Evolutionary conservation across 2,329 filamentous ascomycete genomes (phyloP).

Genomic region (Cryphonectria radicalis): DNA sequence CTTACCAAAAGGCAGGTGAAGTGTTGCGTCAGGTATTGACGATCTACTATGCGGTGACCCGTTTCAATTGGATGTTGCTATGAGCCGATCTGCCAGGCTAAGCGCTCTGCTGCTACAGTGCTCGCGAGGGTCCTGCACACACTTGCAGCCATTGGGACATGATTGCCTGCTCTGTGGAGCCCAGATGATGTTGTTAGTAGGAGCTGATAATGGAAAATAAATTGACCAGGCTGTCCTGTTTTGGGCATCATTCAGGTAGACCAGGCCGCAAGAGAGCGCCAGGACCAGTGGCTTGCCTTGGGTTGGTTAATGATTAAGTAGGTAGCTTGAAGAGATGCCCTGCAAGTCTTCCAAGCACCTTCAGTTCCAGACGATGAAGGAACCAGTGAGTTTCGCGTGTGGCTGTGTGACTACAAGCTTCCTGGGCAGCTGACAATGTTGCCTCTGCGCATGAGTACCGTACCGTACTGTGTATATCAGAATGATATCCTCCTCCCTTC

Average conservation of each 20-base stretch:
- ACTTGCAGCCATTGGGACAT: background rate
- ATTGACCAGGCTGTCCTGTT: background rate
- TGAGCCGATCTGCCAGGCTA: too few relatives aligned
- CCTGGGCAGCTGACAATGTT: background rate
- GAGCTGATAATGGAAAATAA: background rate
- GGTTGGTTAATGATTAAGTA: too few relatives aligned
- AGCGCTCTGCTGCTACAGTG: background rate
- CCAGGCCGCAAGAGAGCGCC: too few relatives aligned
- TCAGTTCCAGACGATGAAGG: background rate
- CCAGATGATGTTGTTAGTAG: too few relatives aligned
- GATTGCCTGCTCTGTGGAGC: background rate
- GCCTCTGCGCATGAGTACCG: background rate
- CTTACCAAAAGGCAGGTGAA: background rate
- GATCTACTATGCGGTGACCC: background rate
- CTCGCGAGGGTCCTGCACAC: background rate
- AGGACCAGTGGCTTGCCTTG: background rate
- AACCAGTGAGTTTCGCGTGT: background rate
- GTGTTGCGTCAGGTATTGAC: background rate
- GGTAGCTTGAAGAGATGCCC: background rate
- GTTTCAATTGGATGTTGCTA: background rate
- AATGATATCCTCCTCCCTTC: background rate
- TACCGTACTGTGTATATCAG: background rate
- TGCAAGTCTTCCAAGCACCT: background rate
- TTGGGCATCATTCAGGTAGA: too few relatives aligned
- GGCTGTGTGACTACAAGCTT: background rate